Conservation (phyloP, 306 rosid genomes). For the Medicago arabica region DNA sequence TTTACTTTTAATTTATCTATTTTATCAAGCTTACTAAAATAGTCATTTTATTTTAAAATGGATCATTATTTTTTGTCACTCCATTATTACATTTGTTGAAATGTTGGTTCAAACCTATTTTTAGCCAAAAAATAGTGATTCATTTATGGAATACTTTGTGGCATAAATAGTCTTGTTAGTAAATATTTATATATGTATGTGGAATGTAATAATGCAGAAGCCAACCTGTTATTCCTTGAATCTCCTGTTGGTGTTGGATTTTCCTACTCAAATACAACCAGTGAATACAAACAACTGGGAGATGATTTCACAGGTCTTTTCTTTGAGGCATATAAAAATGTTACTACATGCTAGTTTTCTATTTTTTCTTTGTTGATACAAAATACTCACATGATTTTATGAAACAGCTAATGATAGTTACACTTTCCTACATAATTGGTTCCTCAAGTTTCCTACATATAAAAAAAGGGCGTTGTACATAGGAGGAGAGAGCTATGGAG, state of each 20-base stretch:
- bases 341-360: too few species aligned
- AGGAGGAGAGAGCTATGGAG: slow-evolving; percentile 90
- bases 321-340: too few species aligned
- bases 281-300: slow-evolving; percentile 61
- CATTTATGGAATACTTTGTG: too few species aligned
- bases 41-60: too few species aligned
- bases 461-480: slow-evolving; percentile 67
- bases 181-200: too few species aligned
- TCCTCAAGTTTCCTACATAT: slow-evolving; percentile 80
- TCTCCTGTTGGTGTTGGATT: slow-evolving; percentile 86
- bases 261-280: slow-evolving; percentile 68
- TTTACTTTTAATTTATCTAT: too few species aligned
- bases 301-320: slow-evolving; percentile 79
- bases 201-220: slow-evolving; percentile 58
- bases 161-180: not conserved
- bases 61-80: not conserved
- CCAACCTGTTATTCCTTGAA: slow-evolving; percentile 54
- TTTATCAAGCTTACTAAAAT: too few species aligned
- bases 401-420: slow-evolving; percentile 78
- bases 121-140: too few species aligned
- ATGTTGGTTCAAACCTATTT: too few species aligned
- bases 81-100: too few species aligned
- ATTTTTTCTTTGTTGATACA: too few species aligned
- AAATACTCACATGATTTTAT: too few species aligned
- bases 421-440: slow-evolving; percentile 76